Evolutionary conservation across 257 asterid species (phyloP).

Genomic region (Ajuga chamaepitys): DNA sequence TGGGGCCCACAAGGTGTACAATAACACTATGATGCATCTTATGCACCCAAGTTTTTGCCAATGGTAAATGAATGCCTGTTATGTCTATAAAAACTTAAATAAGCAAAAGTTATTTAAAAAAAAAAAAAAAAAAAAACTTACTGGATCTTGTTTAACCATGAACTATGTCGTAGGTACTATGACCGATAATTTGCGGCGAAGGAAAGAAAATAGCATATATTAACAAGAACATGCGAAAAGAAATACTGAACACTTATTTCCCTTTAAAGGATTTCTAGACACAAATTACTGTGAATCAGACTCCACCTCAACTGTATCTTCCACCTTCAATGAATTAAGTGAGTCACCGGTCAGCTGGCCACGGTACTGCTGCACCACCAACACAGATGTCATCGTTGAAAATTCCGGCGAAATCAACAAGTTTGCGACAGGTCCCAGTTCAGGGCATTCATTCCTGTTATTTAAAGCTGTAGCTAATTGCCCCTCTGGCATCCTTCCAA

Average conservation of each 20-base stretch:
- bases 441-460: slow-evolving; percentile 5
- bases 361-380: slow-evolving; percentile 16
- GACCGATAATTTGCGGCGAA: too few species aligned
- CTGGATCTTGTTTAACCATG: too few species aligned
- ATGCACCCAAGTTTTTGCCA: too few species aligned
- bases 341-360: slow-evolving; percentile 2
- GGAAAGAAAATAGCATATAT: too few species aligned
- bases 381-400: slow-evolving; percentile 6
- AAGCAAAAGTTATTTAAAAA: too few species aligned
- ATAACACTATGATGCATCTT: too few species aligned
- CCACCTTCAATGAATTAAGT: background rate
- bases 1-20: too few species aligned
- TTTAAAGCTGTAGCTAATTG: slow-evolving; percentile 1
- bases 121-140: too few species aligned
- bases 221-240: too few species aligned
- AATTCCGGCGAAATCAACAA: slow-evolving; percentile 11
- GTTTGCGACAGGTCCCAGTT: slow-evolving; percentile 7
- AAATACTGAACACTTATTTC: background rate
- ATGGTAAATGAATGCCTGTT: too few species aligned
- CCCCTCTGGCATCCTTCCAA: slow-evolving; percentile 10
- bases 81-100: too few species aligned
- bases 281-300: background rate
- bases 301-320: background rate
- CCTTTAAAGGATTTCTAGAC: background rate
- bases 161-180: too few species aligned